These are phyloP conservation scores for Mucor ambiguus DNA, from an alignment of 371 early-diverging fungal genomes.

Conservation along the genomic window DNA sequence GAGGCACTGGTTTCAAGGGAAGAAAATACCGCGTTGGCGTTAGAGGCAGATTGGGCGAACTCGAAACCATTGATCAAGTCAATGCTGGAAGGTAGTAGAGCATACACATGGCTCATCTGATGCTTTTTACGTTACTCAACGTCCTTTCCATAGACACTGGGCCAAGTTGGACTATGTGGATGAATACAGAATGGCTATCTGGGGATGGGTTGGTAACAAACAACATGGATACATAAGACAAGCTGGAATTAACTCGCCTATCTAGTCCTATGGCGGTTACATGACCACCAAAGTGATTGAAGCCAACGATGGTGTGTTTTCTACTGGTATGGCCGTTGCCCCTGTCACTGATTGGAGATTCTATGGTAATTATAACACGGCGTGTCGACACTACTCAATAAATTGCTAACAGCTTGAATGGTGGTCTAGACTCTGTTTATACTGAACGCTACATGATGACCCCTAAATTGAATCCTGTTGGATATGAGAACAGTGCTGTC, in stretches of 20 bases:
- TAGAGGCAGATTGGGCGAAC: constrained; percentile 76
- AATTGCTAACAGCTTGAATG: background rate
- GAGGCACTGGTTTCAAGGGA: constrained; percentile 91
- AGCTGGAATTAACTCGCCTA: background rate
- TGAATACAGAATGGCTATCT: constrained; percentile 78
- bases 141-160: constrained; percentile 48
- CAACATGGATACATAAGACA: background rate
- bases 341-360: constrained; percentile 95
- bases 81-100: constrained; percentile 67
- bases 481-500: constrained; percentile 83
- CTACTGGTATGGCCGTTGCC: constrained; percentile 91
- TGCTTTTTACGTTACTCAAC: background rate
- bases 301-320: constrained; percentile 79
- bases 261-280: constrained; percentile 92
- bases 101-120: background rate
- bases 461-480: constrained; percentile 74
- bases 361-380: constrained; percentile 50
- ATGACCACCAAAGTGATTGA: constrained; percentile 87
- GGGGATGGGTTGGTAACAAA: constrained; percentile 81
- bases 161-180: constrained; percentile 72
- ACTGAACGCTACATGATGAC: constrained; percentile 97
- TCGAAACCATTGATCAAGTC: constrained; percentile 87
- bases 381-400: background rate
- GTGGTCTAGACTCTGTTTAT: constrained; percentile 80
- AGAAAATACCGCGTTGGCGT: constrained; percentile 80